phyloP scores from a whole-genome alignment of 2,329 filamentous ascomycete genomes.

The Aspergillus intermedius region DNA sequence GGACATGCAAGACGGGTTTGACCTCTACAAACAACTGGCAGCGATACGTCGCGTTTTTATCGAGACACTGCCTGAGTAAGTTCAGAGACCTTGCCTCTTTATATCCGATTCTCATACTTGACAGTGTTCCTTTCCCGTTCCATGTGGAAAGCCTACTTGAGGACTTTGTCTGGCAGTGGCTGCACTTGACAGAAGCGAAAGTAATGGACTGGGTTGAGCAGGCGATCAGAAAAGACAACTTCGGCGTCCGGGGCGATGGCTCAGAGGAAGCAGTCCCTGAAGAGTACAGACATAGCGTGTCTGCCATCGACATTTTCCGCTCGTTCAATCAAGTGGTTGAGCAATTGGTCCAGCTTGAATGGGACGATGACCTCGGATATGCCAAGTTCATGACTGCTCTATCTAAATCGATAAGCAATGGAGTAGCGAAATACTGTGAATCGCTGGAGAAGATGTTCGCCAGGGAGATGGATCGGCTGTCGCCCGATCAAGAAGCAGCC shows the following conservation, averaged over 20 bases:
- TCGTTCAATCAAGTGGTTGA: slow-evolving; percentile 90
- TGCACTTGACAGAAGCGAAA: slow-evolving; percentile 69
- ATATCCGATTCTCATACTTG: slow-evolving; percentile 14
- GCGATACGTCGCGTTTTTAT: slow-evolving; percentile 76
- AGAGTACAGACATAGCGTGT: slow-evolving; percentile 84
- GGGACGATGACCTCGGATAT: slow-evolving; percentile 89
- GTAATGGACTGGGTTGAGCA: slow-evolving; percentile 80
- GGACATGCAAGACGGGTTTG: slow-evolving; percentile 85
- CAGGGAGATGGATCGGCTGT: slow-evolving; percentile 87
- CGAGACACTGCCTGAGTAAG: slow-evolving; percentile 60
- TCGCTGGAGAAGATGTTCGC: slow-evolving; percentile 77
- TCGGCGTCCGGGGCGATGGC: slow-evolving; percentile 64
- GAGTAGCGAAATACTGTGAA: slow-evolving; percentile 85
- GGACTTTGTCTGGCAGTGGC: slow-evolving; percentile 95
- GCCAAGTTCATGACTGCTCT: slow-evolving; percentile 96
- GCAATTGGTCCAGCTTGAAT: slow-evolving; percentile 76
- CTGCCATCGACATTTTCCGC: slow-evolving; percentile 86
- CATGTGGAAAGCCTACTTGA: slow-evolving; percentile 79
- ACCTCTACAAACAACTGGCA: slow-evolving; percentile 82
- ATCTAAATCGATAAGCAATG: slow-evolving; percentile 74
- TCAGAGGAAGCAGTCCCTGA: slow-evolving; percentile 61
- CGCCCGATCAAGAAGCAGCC: slow-evolving; percentile 76
- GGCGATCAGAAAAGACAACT: slow-evolving; percentile 83
- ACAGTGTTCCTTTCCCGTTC: slow-evolving; percentile 65
- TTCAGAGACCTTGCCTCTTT: background rate